A percentile compares a stretch with the other conserved stretches of the same genome.
Conservation (phyloP, 2,329 filamentous ascomycete genomes). For the Sporothrix pallida region DNA sequence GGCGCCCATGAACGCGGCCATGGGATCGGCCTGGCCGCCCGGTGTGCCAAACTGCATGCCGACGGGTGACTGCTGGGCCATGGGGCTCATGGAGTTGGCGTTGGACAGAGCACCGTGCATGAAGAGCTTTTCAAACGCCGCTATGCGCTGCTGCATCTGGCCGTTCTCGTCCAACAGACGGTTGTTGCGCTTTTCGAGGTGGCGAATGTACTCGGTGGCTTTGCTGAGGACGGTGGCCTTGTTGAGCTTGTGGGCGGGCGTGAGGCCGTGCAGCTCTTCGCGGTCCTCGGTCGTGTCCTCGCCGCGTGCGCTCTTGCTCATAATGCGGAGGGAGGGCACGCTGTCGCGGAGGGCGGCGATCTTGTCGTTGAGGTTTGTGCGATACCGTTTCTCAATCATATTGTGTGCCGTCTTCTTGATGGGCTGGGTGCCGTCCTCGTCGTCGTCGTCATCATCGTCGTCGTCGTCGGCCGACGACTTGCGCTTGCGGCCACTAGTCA, state of each 20-base stretch:
- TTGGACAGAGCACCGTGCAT: slow-evolving; percentile 74
- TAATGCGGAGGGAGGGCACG: slow-evolving; percentile 85
- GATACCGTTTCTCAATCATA: slow-evolving; percentile 97
- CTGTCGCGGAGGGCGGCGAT: slow-evolving; percentile 91
- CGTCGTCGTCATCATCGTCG: slow-evolving; percentile 65
- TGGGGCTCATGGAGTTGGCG: slow-evolving; percentile 54
- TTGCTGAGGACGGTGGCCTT: slow-evolving; percentile 97
- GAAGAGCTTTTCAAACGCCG: slow-evolving; percentile 78
- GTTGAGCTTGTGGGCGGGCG: slow-evolving; percentile 91
- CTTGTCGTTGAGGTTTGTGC: slow-evolving; percentile 96
- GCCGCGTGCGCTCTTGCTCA: slow-evolving; percentile 72
- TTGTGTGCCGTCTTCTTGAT: slow-evolving; percentile 95
- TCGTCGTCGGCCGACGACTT: slow-evolving; percentile 71
- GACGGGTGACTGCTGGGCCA: slow-evolving; percentile 58
- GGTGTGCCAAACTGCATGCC: slow-evolving; percentile 55
- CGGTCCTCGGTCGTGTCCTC: slow-evolving; percentile 75
- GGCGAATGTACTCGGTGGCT: slow-evolving; percentile 93
- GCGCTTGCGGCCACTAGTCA: slow-evolving; percentile 63
- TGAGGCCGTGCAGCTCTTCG: slow-evolving; percentile 80
- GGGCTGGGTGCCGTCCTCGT: slow-evolving; percentile 61
- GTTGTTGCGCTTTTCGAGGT: slow-evolving; percentile 89
- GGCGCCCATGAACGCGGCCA: slow-evolving; percentile 42
- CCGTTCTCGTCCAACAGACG: slow-evolving; percentile 81
- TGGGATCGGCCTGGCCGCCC: slow-evolving; percentile 49
- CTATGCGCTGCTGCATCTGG: slow-evolving; percentile 77